These are phyloP conservation scores for Verticillium alfalfae DNA, from an alignment of 2,329 filamentous ascomycete genomes.

Conservation along the genomic window DNA sequence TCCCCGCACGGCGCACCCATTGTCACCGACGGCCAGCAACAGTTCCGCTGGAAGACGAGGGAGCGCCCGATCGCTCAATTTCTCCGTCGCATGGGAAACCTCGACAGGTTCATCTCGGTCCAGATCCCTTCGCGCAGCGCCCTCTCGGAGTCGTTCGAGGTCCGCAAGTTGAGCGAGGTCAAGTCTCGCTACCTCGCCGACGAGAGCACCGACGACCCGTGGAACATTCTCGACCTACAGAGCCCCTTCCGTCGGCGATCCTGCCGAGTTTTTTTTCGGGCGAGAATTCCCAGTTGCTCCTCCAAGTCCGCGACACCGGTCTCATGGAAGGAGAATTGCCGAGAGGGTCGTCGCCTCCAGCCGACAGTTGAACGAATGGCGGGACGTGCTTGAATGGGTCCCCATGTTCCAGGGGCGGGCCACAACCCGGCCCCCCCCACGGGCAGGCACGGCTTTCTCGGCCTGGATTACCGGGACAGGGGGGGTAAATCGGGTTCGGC, in stretches of 20 bases:
- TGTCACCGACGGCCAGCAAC: slow-evolving; percentile 10
- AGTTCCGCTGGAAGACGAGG: slow-evolving; percentile 8
- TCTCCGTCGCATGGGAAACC: slow-evolving; percentile 5
- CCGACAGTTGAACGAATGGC: slow-evolving; percentile 24
- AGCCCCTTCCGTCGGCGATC: slow-evolving; percentile 2
- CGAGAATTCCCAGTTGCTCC: slow-evolving; percentile 7
- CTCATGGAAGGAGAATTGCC: slow-evolving; percentile 8
- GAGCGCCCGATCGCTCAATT: slow-evolving; percentile 8
- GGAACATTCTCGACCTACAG: slow-evolving; percentile 5
- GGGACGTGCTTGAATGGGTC: slow-evolving; percentile 23
- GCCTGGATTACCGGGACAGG: slow-evolving; percentile 27
- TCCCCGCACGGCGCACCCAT: slow-evolving; percentile 7
- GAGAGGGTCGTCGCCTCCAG: slow-evolving; percentile 12
- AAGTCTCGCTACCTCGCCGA: slow-evolving; percentile 5
- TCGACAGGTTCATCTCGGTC: slow-evolving; percentile 6
- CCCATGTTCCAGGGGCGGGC: slow-evolving; percentile 24
- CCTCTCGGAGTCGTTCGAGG: slow-evolving; percentile 3
- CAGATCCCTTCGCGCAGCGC: slow-evolving; percentile 9
- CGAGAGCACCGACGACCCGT: slow-evolving; percentile 2
- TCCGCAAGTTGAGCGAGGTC: slow-evolving; percentile 2
- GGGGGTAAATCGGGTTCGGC: slow-evolving; percentile 18
- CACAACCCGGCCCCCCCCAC: slow-evolving; percentile 25
- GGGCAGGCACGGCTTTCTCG: slow-evolving; percentile 24
- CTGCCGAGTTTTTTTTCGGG: slow-evolving; percentile 4
- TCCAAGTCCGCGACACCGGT: slow-evolving; percentile 1